Evolutionary conservation across 1,139 yeast genomes (phyloP).

Genomic region (Sugiyamaella japonica): DNA sequence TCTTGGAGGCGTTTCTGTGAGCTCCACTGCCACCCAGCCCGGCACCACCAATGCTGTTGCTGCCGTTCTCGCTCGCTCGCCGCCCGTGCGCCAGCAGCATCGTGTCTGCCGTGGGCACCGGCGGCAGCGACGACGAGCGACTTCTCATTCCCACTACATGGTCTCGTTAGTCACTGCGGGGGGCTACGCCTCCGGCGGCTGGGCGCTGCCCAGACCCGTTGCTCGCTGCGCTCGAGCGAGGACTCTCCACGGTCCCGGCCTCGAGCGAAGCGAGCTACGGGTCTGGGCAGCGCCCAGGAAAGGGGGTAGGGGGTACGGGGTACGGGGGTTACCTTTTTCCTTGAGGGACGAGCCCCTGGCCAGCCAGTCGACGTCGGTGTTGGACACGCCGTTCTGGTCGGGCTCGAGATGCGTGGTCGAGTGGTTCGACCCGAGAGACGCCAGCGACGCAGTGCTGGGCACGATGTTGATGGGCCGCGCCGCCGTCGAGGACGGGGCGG

Average conservation of each 20-base stretch:
- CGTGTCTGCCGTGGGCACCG: slow-evolving; percentile 7
- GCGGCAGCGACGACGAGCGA: slow-evolving; percentile 18
- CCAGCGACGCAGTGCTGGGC: background rate
- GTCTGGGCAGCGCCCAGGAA: background rate
- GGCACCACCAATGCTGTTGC: background rate
- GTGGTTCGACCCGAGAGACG: background rate
- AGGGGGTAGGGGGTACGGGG: background rate
- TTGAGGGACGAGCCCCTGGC: slow-evolving; percentile 59
- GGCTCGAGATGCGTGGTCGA: slow-evolving; percentile 19
- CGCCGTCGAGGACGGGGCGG: background rate
- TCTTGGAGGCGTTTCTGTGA: slow-evolving; percentile 1
- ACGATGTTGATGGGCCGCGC: slow-evolving; percentile 6
- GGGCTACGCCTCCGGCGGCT: slow-evolving; percentile 7
- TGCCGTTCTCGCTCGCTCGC: background rate
- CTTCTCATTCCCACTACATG: slow-evolving; percentile 13
- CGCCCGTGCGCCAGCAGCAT: slow-evolving; percentile 2
- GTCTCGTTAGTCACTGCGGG: background rate
- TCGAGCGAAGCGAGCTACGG: background rate
- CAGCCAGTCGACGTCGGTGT: slow-evolving; percentile 76
- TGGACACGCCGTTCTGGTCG: slow-evolving; percentile 53
- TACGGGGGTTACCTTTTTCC: slow-evolving; percentile 43
- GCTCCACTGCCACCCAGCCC: background rate
- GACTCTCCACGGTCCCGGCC: background rate
- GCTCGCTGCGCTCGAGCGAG: slow-evolving; percentile 1
- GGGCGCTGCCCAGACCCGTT: slow-evolving; percentile 9